Conservation (phyloP, 768 basidiomycete species). For the Lactarius indigo region DNA sequence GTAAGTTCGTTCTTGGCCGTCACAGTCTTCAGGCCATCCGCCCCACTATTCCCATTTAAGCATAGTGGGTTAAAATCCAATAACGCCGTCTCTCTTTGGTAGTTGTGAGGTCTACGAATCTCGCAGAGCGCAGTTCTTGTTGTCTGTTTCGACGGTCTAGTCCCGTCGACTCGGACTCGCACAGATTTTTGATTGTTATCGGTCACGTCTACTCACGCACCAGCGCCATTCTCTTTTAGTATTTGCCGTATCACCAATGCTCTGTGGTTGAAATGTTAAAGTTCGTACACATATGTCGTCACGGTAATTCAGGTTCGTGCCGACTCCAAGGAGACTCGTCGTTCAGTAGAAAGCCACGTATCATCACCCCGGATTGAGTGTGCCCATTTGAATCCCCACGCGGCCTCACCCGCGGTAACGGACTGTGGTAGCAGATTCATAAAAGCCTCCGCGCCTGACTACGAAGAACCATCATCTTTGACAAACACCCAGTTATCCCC, state of each 20-base stretch:
- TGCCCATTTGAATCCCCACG: neutral
- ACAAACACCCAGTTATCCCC: constrained; percentile 75
- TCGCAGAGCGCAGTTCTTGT: neutral
- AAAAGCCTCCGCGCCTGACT: constrained; percentile 25
- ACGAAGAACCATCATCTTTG: constrained; percentile 32
- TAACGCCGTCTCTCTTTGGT: neutral
- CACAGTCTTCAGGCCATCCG: neutral
- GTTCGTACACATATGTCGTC: neutral
- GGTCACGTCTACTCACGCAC: neutral
- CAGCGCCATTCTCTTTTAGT: neutral
- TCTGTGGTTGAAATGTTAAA: neutral
- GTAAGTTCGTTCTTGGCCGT: neutral
- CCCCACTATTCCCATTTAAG: neutral
- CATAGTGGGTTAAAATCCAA: neutral
- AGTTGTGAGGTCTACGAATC: neutral
- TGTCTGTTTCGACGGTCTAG: no score
- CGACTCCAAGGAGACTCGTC: neutral
- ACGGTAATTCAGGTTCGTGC: neutral
- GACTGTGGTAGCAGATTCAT: neutral
- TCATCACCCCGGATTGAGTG: neutral
- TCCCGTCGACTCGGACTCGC: neutral
- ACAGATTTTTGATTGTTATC: neutral
- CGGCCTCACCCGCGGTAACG: neutral
- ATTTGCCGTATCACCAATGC: neutral
- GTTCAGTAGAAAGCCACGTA: neutral